Evolutionary conservation across 139 green algal species (phyloP), one percentile per base, ranked within the genome.

Genomic region (Chara braunii): DNA sequence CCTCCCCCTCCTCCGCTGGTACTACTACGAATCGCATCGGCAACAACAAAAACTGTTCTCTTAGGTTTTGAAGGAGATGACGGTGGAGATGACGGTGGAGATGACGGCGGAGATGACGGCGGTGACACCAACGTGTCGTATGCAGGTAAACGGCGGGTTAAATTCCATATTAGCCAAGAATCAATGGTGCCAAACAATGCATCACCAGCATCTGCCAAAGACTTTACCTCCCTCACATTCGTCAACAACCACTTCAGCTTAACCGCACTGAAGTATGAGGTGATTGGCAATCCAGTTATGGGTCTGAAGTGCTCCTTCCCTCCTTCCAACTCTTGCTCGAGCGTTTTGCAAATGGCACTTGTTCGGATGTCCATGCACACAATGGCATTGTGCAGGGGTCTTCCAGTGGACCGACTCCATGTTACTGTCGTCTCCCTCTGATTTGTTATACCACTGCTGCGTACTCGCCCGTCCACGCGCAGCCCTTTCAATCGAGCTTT

Each of bases 301-400:
- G 56, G 6, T 23, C 88, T 60, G 70, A 94, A 92, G 52, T 74
- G 64, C 33, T 81, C 43, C 18, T 68, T 35, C 24, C 62, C 45
- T 26, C 71, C 64, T 8, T 30, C 7, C 4, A 70, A 35, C 34
- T 69, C 7, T 28, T 26, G 8, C 65, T 90, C 81, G 69, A 86
- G 63, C 35, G 50, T 30, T 23, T 24, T 75, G 68, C 79, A 89
- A 8, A 90, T 63, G 22, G 24, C 56, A 1, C 44, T 82, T 26
- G 92, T 97, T 22, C 92, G 75, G 59, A 63, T 83, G 80, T 98
- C 92, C 32, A 87, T 74, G 92, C 92, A 98, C 14, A 97, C 92
- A 33, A 98, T 90, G 14, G 92, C 93, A 64, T 94, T 94, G 78
- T 90, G 67, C 64, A 97, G 75, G 2, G 91, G 87, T 42, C 78